phyloP scores from a whole-genome alignment of 345 rosid genomes.

The Kernera saxatilis region DNA sequence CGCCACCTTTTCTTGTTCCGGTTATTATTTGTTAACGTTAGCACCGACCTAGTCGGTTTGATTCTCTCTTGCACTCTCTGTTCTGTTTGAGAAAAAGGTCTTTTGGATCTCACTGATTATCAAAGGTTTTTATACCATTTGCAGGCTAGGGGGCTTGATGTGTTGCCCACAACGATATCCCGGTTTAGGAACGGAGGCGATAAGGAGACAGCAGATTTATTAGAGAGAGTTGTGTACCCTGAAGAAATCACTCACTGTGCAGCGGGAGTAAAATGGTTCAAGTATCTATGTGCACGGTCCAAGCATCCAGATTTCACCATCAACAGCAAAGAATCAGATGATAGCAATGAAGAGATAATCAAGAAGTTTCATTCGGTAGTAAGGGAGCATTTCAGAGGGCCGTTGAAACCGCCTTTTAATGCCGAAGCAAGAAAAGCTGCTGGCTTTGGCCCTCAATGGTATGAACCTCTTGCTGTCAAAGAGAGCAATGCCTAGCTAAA shows the following conservation, averaged over 20 bases:
- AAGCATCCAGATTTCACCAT: constrained; percentile 10
- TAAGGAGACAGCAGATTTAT: constrained; percentile 59
- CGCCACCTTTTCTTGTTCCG: background rate
- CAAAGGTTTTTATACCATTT: background rate
- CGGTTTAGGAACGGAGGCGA: constrained; percentile 85
- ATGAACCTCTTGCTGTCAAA: constrained; percentile 77
- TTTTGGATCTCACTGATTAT: background rate
- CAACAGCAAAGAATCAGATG: constrained; percentile 24
- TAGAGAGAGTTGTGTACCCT: constrained; percentile 73
- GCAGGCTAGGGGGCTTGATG: constrained; percentile 96
- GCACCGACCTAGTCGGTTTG: background rate
- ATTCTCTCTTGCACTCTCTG: background rate
- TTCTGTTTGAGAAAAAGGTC: background rate
- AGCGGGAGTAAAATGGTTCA: constrained; percentile 90
- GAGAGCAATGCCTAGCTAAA: constrained; percentile 20
- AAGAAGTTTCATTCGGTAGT: constrained; percentile 60
- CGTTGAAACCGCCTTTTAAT: constrained; percentile 92
- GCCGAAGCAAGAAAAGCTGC: constrained; percentile 87
- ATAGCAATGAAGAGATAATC: constrained; percentile 42
- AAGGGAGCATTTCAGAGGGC: constrained; percentile 76
- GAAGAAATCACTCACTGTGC: constrained; percentile 95
- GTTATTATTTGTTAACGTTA: background rate
- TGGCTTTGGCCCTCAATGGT: constrained; percentile 82
- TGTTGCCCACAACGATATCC: constrained; percentile 76
- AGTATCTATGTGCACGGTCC: constrained; percentile 62